Percentiles rank a stretch among this genome's conserved stretches.
These are phyloP conservation scores for Durio zibethinus DNA, from an alignment of 345 rosid genomes.

Conservation along the genomic window DNA sequence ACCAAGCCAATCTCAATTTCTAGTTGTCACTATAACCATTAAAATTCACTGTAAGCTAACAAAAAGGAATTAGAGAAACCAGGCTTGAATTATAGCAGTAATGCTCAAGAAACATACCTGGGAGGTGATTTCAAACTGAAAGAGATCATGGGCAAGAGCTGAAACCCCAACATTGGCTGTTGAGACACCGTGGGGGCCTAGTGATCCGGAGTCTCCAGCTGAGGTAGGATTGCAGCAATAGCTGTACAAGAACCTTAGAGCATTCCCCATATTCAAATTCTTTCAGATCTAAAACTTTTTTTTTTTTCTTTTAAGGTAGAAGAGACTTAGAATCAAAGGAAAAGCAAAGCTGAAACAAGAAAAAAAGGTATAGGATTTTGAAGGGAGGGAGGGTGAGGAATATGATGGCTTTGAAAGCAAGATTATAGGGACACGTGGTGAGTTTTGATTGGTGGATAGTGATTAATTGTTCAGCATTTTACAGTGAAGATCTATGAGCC, in stretches of 20 bases:
- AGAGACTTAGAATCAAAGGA: neutral
- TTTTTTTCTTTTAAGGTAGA: neutral
- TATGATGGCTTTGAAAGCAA: neutral
- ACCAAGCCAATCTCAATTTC: neutral
- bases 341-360: neutral
- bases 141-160: constrained; percentile 66
- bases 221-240: constrained; percentile 43
- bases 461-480: neutral
- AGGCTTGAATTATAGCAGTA: neutral
- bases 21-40: neutral
- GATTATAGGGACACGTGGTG: neutral
- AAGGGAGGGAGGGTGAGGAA: neutral
- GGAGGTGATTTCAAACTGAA: constrained; percentile 65
- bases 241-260: constrained; percentile 40
- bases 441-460: neutral
- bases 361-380: neutral
- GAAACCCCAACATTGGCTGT: constrained; percentile 60
- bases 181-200: constrained; percentile 58
- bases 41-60: neutral
- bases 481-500: neutral
- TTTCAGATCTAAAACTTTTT: neutral
- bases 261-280: constrained; percentile 49
- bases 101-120: constrained; percentile 36
- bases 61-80: neutral
- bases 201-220: constrained; percentile 35